Evolutionary conservation across 129 eudicot genomes (phyloP), one percentile per base, ranked within the genome.

Genomic region (Flaveria linearis): DNA sequence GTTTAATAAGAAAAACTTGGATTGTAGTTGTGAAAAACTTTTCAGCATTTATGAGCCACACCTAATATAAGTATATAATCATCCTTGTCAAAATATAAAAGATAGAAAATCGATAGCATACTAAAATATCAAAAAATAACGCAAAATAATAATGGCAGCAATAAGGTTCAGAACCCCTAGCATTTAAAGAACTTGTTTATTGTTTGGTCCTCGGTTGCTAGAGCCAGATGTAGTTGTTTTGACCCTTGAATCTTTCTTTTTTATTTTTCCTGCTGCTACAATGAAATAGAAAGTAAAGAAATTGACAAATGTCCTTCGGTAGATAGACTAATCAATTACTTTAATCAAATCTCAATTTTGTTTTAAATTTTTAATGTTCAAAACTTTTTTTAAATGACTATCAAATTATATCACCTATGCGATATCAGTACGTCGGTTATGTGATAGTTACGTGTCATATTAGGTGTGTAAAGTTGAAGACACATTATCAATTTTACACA

Each of bases 161-260:
- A 69, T 9, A 58, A 43, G 33, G 6, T 47, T 71, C 45, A 20
- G n/a, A 69, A 25, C 60, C 74, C 80, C 25, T 42, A 64, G 64
- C 9, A 17, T 15, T 67, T 11, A 20, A 43, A 55, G 75, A 39
- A 57, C 69, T 62, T 36, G 78, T 64, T 79, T 28, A 49, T 36
- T 2, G 58, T 55, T 67, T 49, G 55, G 26, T 23, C n/a, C 10
- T 53, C 68, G 62, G 43, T 52, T 60, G 30, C 46, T 23, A 64
- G 72, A 62, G 46, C 78, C 68, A 50, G 78, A 62, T 51, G 28
- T 42, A 51, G 14, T 5, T 42, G 57, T 53, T 43, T 67, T 76
- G 43, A 53, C 52, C 74, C 52, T 33, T 39, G 22, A 39, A 8
- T 76, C 74, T 76, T 52, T 67, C 74, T 23, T 63, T 20, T 66